Evolutionary conservation across 805 yeast species (phyloP), one percentile per base, ranked within the genome.

Genomic region (Danielia reshetovae): DNA sequence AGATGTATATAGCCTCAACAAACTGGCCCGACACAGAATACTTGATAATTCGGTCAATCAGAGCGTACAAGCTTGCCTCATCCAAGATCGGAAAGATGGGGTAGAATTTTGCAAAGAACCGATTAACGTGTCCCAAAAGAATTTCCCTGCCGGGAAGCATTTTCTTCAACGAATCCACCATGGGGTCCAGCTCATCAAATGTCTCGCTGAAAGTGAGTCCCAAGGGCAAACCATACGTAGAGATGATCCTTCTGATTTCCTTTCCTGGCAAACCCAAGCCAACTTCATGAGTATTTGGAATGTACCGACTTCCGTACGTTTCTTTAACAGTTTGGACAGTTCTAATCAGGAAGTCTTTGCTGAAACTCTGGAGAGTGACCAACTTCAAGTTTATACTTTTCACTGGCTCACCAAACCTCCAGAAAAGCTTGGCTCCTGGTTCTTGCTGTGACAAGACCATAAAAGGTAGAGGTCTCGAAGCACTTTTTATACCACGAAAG

Each of bases 371-470:
- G 27, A 39, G 24, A 16, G 46, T 41, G 37, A 39, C 37, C 21
- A 38, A 36, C 24, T 32, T 36, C 36, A 39, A 17, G 21, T 39
- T 34, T 9, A 19, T 19, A 19, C 9, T 9, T 18, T 42, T 36
- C 9, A 30, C 24, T 23, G 12, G 22, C 17, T 43, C 37, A n/a
- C 33, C 28, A 22, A 36, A 34, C 5, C 36, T 32, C 49, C 54
- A 50, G 27, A 44, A 45, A 5, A 44, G 24, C 15, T 33, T 27
- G 7, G 42, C 35, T 4, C 53, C 52, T 3, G 48, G 46, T 15
- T 53, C 55, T 30, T 46, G 47, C 30, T 49, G 45, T 30, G 50
- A 45, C 29, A 48, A 29, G 18, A 36, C 44, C 11, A 44, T 28
- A 10, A 47, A 26, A 5, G 40, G 45, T 2, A 46, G 27, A 8